Base-by-base conservation (phyloP, 2,329 filamentous ascomycete species). In the Aspergillus arachidicola region DNA sequence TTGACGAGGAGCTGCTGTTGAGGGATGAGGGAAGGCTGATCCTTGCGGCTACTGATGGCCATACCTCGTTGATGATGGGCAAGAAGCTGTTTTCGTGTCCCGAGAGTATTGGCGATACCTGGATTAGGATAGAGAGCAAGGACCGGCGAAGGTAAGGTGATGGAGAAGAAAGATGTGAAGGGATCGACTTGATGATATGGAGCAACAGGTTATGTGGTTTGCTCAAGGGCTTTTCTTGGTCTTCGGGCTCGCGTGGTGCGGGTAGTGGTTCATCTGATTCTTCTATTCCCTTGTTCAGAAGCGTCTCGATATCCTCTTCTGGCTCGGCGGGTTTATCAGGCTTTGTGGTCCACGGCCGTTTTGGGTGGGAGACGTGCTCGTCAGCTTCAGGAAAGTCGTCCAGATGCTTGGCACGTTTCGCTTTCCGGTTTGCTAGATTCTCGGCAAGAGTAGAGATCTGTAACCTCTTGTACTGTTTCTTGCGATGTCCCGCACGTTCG, bases 141-240 rank as follows among this genome's bases (percentile, higher is more conserved):
- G 90, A 92, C 34, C 88, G 88, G 46, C 94, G 89, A 10, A 99
- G 85, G 12, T 87, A 86, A 0, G 94, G 88, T 0, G 93, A 94
- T 0, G 92, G 89, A 0, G 93, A 94, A 6, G 94, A 93, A 12
- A 99, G 86, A 76, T 97, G 95, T 74, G 97, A 90, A 72, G 97
- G 94, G 6, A 93, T 94, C 1, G 96, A 87, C 56, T 87, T 86
- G 28, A 93, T 88, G 61, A 99, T 95, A 62, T 89, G 90, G 38
- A 93, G 84, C 4, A 98, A 86, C 12, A 97, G 85, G n/a, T 84
- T 84, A 76, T 96, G 96, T 0, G 91, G 92, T 68, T 91, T 90
- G 53, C 91, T 91, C 41, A 85, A 79, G 0, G 89, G 89, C n/a
- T 89, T 87, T 23, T 86, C 83, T 58, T 64, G 68, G 62, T 87